Base-by-base conservation (phyloP, 2,329 filamentous ascomycete genomes). In the Didymellaceae sp. region DNA sequence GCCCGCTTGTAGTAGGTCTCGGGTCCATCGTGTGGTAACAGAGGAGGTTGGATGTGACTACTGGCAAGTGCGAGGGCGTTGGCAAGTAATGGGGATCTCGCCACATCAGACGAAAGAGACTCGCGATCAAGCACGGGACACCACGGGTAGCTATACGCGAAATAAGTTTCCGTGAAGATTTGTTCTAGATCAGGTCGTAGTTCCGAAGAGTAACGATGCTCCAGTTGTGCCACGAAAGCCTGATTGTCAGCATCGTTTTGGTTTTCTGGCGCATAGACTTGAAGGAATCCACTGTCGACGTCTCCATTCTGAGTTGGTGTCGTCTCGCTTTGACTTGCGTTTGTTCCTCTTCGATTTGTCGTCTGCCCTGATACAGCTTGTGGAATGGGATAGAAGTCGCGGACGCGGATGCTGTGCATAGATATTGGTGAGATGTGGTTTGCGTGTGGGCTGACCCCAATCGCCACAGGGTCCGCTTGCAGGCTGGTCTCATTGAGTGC, bases 81-180 rank as follows among this genome's bases (percentile, higher is more conserved):
- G 18, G 59, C 57, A 21, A 62, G 51, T 10, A 63, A 45, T 5
- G 60, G 60, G 16, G 58, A 61, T 25, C 56, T 45, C 37, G 56
- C 50, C 33, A 63, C 42, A 28, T 63, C 56, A 5, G 39, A 31
- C 11, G 54, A 49, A 1, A 63, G 33, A 7, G 54, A 54, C 11
- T 45, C 32, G 14, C 53, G 58, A 40, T 63, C 60, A 11, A 63
- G 55, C 1, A 63, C 60, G 3, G 60, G 60, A 34, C 60, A 63
- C 60, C 58, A 63, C 11, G 60, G 48, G 34, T 63, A 63, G 40
- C 54, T 61, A 38, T 58, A 63, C 16, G 51, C 30, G 14, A 61
- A 63, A 33, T 61, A 63, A 0, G 57, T 61, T 9, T 63, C 60
- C 13, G 56, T 58, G 17, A 61, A 63, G 1, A 59, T 61, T 16